Conservation (phyloP, 164 flowering plant genomes). For the Aristolochia contorta region DNA sequence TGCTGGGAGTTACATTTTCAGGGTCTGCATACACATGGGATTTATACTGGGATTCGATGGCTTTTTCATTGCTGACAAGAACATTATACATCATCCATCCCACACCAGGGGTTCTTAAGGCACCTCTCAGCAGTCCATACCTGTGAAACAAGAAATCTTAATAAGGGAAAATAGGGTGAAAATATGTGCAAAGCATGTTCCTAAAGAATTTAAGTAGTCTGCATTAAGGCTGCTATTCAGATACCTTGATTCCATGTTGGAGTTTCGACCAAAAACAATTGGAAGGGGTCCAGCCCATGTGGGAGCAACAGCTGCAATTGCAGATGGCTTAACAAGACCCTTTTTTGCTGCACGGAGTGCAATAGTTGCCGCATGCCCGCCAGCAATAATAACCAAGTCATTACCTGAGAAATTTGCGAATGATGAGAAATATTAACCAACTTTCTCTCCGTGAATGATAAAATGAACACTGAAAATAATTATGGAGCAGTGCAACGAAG, state of each 20-base stretch:
- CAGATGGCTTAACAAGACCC: slow-evolving; percentile 63
- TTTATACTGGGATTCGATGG: slow-evolving; percentile 87
- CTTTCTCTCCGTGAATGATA: too few species aligned
- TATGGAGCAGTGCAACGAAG: too few species aligned
- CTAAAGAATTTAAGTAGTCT: neutral
- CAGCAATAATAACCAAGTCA: slow-evolving; percentile 68
- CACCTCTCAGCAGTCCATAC: slow-evolving; percentile 78
- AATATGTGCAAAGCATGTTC: neutral
- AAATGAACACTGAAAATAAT: too few species aligned
- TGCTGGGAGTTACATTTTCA: slow-evolving; percentile 62
- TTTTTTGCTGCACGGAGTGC: slow-evolving; percentile 62
- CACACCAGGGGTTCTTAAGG: slow-evolving; percentile 82
- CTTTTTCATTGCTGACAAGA: slow-evolving; percentile 87
- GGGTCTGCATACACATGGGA: slow-evolving; percentile 92
- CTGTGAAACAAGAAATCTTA: slow-evolving; percentile 20
- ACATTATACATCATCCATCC: slow-evolving; percentile 99
- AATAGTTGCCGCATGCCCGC: slow-evolving; percentile 94
- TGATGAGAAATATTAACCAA: too few species aligned
- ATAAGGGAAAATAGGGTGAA: neutral
- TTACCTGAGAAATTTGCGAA: slow-evolving; percentile 23
- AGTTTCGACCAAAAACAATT: slow-evolving; percentile 88
- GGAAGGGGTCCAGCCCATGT: slow-evolving; percentile 99
- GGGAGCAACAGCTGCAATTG: slow-evolving; percentile 91
- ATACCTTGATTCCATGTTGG: slow-evolving; percentile 84
- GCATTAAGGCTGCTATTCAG: neutral